A percentile compares a stretch with the other conserved stretches of the same genome.
These are phyloP conservation scores for Clonostachys rosea DNA, from an alignment of 2,329 filamentous ascomycete genomes.

Conservation along the genomic window DNA sequence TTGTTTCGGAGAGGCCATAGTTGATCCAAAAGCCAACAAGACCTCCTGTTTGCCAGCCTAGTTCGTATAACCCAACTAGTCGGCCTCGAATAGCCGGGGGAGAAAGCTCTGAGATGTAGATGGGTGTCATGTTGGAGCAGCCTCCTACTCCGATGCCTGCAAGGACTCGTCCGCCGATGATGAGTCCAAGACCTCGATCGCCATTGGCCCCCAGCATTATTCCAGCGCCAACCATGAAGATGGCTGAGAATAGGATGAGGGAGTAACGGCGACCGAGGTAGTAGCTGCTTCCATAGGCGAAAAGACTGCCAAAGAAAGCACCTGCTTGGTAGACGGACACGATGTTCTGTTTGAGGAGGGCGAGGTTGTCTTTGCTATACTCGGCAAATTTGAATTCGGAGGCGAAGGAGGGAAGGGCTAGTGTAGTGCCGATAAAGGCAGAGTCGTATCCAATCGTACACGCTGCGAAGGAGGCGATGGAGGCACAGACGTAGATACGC, in stretches of 20 bases:
- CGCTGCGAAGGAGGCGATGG: constrained; percentile 49
- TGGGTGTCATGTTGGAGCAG: constrained; percentile 58
- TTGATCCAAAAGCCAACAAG: constrained; percentile 64
- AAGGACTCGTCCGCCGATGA: constrained; percentile 58
- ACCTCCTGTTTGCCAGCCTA: constrained; percentile 61
- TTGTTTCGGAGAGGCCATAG: constrained; percentile 52
- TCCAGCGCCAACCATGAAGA: constrained; percentile 69
- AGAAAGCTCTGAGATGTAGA: constrained; percentile 56
- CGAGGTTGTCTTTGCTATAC: constrained; percentile 40
- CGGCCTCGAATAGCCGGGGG: constrained; percentile 61
- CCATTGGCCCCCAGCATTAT: constrained; percentile 66
- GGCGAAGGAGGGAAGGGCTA: constrained; percentile 19
- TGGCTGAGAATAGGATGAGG: constrained; percentile 51
- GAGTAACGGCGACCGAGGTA: constrained; percentile 64
- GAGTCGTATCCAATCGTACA: constrained; percentile 61
- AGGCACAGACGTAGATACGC: constrained; percentile 51
- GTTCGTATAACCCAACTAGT: constrained; percentile 62
- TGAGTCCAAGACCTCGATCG: constrained; percentile 57
- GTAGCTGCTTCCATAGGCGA: constrained; percentile 61
- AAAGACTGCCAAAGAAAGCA: constrained; percentile 66
- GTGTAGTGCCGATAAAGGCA: constrained; percentile 15
- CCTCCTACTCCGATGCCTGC: constrained; percentile 61
- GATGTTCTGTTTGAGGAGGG: constrained; percentile 67
- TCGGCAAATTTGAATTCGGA: constrained; percentile 60
- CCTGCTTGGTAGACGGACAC: constrained; percentile 80